Percentiles rank a stretch among this genome's conserved stretches.
Evolutionary conservation across 106 monocot genomes (phyloP).

Genomic region (Dioscorea alata): DNA sequence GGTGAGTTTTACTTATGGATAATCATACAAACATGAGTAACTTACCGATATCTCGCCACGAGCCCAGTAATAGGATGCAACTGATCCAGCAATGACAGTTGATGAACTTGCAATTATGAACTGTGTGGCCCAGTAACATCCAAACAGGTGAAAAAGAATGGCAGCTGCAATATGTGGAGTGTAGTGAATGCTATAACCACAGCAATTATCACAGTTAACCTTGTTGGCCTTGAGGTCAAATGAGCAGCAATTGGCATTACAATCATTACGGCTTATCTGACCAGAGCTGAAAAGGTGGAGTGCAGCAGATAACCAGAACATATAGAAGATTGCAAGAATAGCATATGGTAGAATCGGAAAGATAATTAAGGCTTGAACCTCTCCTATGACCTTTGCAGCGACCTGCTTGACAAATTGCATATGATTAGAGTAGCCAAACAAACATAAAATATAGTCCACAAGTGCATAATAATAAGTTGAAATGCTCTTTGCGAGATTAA

Average conservation of each 20-base stretch:
- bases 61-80: slow-evolving; percentile 96
- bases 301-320: slow-evolving; percentile 95
- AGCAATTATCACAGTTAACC: slow-evolving; percentile 89
- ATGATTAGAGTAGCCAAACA: too few relatives aligned
- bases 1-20: neutral
- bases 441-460: too few relatives aligned
- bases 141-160: slow-evolving; percentile 95
- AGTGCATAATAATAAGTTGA: too few relatives aligned
- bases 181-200: slow-evolving; percentile 88
- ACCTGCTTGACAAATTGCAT: slow-evolving; percentile 35
- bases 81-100: slow-evolving; percentile 94
- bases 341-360: slow-evolving; percentile 83
- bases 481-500: too few relatives aligned
- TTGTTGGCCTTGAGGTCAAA: slow-evolving; percentile 80
- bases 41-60: slow-evolving; percentile 93
- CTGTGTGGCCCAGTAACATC: slow-evolving; percentile 95
- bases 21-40: neutral
- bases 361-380: slow-evolving; percentile 96
- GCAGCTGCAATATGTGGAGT: slow-evolving; percentile 84
- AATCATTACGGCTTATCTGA: slow-evolving; percentile 71
- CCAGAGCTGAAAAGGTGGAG: slow-evolving; percentile 97
- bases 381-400: slow-evolving; percentile 96
- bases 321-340: slow-evolving; percentile 85
- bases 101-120: slow-evolving; percentile 83
- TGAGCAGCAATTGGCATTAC: slow-evolving; percentile 84